Conservation (phyloP, 2,329 filamentous ascomycete species). For the Aureobasidium sp. region DNA sequence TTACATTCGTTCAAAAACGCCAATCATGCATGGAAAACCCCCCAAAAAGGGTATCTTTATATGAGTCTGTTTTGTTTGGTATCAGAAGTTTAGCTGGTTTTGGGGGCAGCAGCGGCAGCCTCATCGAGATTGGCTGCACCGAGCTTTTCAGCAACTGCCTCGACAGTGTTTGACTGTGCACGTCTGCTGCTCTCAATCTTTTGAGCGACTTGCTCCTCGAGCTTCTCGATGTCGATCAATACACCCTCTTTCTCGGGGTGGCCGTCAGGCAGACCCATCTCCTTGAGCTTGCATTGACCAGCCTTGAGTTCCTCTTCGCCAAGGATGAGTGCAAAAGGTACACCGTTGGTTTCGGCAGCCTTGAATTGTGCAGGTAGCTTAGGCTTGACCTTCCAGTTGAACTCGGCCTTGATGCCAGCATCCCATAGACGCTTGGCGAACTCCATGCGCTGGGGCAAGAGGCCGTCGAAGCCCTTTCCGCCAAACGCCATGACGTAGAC, state of each 20-base stretch:
- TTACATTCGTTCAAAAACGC: background rate
- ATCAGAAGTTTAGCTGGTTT: conserved; percentile 17
- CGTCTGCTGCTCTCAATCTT: conserved; percentile 35
- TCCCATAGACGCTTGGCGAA: conserved; percentile 74
- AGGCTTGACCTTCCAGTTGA: conserved; percentile 82
- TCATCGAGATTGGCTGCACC: conserved; percentile 19
- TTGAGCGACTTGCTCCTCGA: conserved; percentile 57
- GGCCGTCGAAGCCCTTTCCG: conserved; percentile 72
- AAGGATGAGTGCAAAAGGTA: conserved; percentile 82
- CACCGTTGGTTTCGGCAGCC: conserved; percentile 68
- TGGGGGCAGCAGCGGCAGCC: conserved; percentile 20
- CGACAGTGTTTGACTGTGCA: conserved; percentile 25
- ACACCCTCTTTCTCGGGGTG: conserved; percentile 89
- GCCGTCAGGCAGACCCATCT: conserved; percentile 68
- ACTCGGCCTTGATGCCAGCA: conserved; percentile 85
- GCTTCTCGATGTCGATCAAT: conserved; percentile 56
- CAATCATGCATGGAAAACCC: background rate
- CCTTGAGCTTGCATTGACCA: conserved; percentile 84
- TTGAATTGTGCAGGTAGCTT: conserved; percentile 88
- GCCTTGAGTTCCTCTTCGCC: conserved; percentile 81
- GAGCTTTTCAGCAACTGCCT: conserved; percentile 17
- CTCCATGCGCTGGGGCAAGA: conserved; percentile 76
- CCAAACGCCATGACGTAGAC: conserved; percentile 95
- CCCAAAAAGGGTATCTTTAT: conserved; percentile 9
- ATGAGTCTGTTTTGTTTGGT: background rate